These are phyloP conservation scores for Phascolomyces articulosus DNA, from an alignment of 371 early-diverging fungal species.

Conservation along the genomic window DNA sequence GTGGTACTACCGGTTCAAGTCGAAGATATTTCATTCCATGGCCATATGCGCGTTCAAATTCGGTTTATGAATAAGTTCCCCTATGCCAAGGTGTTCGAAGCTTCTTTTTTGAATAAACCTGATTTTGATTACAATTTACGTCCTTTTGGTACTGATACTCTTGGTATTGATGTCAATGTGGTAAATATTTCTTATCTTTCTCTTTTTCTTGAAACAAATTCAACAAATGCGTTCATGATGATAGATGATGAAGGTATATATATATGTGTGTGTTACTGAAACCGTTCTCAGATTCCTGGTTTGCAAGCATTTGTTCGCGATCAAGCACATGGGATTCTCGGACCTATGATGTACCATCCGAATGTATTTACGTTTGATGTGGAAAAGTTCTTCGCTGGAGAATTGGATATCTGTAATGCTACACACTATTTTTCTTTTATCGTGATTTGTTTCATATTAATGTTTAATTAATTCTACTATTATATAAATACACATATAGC, in stretches of 20 bases:
- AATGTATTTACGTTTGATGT: constrained; percentile 83
- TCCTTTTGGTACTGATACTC: constrained; percentile 89
- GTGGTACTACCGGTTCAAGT: constrained; percentile 92
- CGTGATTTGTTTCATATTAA: neutral
- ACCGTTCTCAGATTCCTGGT: constrained; percentile 69
- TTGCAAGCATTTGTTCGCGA: constrained; percentile 81
- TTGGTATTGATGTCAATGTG: constrained; percentile 82
- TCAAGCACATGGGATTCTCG: constrained; percentile 72
- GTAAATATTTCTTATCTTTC: constrained; percentile 32
- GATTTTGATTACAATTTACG: constrained; percentile 91
- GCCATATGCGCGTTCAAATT: constrained; percentile 79
- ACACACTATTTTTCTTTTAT: neutral
- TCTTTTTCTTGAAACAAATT: neutral
- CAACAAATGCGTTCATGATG: no score
- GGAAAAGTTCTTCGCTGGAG: constrained; percentile 81
- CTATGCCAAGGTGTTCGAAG: constrained; percentile 84
- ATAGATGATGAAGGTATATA: no score
- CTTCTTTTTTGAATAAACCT: constrained; percentile 90
- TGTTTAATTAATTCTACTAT: neutral
- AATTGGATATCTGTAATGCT: constrained; percentile 42
- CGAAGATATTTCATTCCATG: constrained; percentile 90
- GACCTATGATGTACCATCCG: constrained; percentile 87
- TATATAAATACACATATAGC: neutral
- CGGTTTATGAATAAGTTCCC: constrained; percentile 87
- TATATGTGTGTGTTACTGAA: neutral